A percentile compares a stretch with the other conserved stretches of the same genome.
Evolutionary conservation across 192 early-diverging fungal species (phyloP).

Genomic region (Spizellomyces punctatus): DNA sequence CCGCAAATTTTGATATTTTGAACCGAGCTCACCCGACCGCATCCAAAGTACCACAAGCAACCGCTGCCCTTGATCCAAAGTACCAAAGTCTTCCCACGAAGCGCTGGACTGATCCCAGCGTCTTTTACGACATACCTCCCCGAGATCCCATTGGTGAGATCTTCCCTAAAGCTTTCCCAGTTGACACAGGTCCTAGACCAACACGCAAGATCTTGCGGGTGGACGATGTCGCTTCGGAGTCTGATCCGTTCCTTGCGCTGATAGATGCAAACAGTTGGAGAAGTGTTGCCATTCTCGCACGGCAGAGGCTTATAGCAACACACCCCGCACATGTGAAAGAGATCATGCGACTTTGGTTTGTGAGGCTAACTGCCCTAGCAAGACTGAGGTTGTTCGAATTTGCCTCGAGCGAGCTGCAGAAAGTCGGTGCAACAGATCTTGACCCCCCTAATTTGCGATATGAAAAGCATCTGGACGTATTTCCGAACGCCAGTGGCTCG

Average conservation of each 20-base stretch:
- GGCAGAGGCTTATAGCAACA: conserved; percentile 32
- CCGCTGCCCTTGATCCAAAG: conserved; percentile 13
- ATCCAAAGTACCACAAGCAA: background rate
- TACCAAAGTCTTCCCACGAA: conserved; percentile 32
- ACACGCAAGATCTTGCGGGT: conserved; percentile 18
- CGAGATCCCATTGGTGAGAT: conserved; percentile 40
- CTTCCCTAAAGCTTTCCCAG: conserved; percentile 38
- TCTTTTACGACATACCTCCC: conserved; percentile 45
- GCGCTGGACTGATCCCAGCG: conserved; percentile 36
- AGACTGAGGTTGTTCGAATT: conserved; percentile 40
- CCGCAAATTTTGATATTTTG: background rate
- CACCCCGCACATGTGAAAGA: conserved; percentile 34
- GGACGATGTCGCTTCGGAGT: conserved; percentile 19
- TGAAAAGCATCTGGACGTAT: conserved; percentile 35
- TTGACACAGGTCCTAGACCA: conserved; percentile 22
- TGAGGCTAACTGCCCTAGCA: conserved; percentile 38
- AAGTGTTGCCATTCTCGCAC: conserved; percentile 29
- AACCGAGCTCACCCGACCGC: background rate
- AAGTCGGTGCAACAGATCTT: conserved; percentile 13
- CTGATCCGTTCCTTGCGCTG: conserved; percentile 33
- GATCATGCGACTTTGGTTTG: conserved; percentile 41
- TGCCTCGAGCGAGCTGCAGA: conserved; percentile 36
- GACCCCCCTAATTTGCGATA: conserved; percentile 16
- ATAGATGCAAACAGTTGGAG: conserved; percentile 39
- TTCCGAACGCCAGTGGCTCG: conserved; percentile 16